phyloP scores from a whole-genome alignment of 345 rosid genomes.

The Microcos paniculata region DNA sequence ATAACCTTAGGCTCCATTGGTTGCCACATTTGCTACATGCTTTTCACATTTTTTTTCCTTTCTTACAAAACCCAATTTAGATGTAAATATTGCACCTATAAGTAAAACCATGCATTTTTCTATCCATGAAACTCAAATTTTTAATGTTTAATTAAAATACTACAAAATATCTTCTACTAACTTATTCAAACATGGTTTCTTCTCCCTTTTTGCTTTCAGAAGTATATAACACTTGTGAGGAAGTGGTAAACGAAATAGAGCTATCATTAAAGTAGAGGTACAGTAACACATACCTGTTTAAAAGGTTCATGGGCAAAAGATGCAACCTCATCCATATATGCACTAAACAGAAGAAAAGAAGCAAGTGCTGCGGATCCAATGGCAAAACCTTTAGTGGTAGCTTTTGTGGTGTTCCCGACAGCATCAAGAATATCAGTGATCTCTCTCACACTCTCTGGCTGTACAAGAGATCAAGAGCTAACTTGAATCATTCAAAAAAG shows the following conservation, averaged over 20 bases:
- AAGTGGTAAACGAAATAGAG: background rate
- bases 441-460: conserved; percentile 98
- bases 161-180: background rate
- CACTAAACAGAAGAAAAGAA: conserved; percentile 97
- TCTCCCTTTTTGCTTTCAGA: background rate
- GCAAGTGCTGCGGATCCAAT: conserved; percentile 99
- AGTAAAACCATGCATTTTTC: background rate
- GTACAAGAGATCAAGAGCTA: conserved; percentile 20
- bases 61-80: background rate
- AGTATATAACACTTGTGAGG: background rate
- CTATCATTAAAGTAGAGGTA: conserved; percentile 8
- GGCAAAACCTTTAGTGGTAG: conserved; percentile 99
- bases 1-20: background rate
- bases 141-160: too few species aligned
- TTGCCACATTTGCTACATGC: background rate
- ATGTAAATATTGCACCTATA: background rate
- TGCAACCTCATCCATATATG: conserved; percentile 99
- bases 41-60: background rate
- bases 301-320: conserved; percentile 75
- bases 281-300: conserved; percentile 54
- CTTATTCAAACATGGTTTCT: background rate
- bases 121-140: too few species aligned
- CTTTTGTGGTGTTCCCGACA: conserved; percentile 99
- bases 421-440: conserved; percentile 98
- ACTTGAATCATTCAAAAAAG: conserved; percentile 3